Evolutionary conservation across 441 rosid genomes (phyloP).

Genomic region (Gossypium lobatum): DNA sequence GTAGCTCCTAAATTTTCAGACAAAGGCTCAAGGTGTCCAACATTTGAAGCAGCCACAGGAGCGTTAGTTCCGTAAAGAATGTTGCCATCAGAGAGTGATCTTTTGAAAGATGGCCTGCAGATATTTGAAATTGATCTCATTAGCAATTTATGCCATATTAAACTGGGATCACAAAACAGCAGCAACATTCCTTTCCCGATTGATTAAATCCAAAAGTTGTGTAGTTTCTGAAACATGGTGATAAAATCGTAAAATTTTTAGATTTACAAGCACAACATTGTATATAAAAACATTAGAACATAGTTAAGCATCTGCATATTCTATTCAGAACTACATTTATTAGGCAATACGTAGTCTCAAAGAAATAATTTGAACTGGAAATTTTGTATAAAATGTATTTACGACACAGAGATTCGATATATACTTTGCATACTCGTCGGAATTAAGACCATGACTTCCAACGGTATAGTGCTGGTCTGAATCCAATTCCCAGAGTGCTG

Average conservation of each 20-base stretch:
- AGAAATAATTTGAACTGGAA: background rate
- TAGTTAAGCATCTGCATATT: background rate
- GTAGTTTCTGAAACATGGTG: background rate
- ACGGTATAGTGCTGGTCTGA: conserved; percentile 70
- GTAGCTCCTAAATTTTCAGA: conserved; percentile 28
- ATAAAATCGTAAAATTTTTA: background rate
- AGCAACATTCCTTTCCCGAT: background rate
- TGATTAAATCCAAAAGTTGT: background rate
- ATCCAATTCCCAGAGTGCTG: conserved; percentile 88
- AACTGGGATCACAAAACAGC: no score
- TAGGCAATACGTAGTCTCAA: background rate
- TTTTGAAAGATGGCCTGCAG: conserved; percentile 59
- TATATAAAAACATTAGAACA: background rate
- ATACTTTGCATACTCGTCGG: conserved; percentile 52
- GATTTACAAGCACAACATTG: background rate
- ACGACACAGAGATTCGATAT: background rate
- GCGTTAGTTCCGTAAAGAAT: conserved; percentile 47
- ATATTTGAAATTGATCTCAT: conserved; percentile 1
- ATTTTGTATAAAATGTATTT: conserved; percentile 3
- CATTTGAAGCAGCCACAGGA: conserved; percentile 26
- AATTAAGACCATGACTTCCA: conserved; percentile 39
- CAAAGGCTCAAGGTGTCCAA: conserved; percentile 29
- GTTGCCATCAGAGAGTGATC: conserved; percentile 90
- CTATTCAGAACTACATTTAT: background rate
- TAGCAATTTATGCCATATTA: background rate